These are phyloP conservation scores for Aspergillus sp. DNA, from an alignment of 2,329 filamentous ascomycete genomes.

Conservation along the genomic window DNA sequence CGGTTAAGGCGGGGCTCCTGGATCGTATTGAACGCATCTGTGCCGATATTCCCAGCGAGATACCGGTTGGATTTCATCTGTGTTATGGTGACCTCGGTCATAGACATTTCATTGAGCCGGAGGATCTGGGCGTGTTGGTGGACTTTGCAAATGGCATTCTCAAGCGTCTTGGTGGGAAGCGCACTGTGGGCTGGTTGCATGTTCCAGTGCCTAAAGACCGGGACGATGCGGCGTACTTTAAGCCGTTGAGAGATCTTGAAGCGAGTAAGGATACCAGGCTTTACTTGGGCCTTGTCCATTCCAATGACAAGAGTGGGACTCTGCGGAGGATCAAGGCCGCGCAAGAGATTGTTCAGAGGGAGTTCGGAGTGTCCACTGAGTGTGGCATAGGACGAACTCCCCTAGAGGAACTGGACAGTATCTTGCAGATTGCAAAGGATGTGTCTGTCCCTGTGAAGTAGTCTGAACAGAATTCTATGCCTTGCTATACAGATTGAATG, in stretches of 20 bases:
- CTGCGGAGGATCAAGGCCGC: conserved; percentile 39
- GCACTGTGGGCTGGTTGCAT: conserved; percentile 36
- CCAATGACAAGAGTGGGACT: conserved; percentile 40
- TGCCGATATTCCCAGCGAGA: conserved; percentile 19
- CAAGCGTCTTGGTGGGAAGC: not conserved
- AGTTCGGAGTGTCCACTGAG: conserved; percentile 45
- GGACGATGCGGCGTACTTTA: conserved; percentile 39
- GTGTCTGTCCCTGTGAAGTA: not conserved
- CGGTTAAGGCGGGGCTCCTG: conserved; percentile 2
- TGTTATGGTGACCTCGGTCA: conserved; percentile 51
- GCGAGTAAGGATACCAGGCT: conserved; percentile 20
- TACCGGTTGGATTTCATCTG: conserved; percentile 48
- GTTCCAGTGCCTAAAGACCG: conserved; percentile 45
- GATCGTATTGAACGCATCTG: conserved; percentile 3
- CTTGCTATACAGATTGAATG: no score
- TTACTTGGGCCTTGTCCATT: conserved; percentile 45
- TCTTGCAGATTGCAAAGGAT: conserved; percentile 53
- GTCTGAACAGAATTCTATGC: no score
- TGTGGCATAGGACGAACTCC: conserved; percentile 36
- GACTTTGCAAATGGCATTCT: conserved; percentile 36
- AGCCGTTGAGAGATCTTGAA: conserved; percentile 37
- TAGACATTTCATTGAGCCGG: conserved; percentile 47
- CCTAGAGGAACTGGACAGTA: conserved; percentile 19
- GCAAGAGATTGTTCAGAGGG: conserved; percentile 22
- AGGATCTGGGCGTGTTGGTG: conserved; percentile 35